Evolutionary conservation across 2,329 filamentous ascomycete species (phyloP).

Genomic region (Graphiopsis chlorocephala): DNA sequence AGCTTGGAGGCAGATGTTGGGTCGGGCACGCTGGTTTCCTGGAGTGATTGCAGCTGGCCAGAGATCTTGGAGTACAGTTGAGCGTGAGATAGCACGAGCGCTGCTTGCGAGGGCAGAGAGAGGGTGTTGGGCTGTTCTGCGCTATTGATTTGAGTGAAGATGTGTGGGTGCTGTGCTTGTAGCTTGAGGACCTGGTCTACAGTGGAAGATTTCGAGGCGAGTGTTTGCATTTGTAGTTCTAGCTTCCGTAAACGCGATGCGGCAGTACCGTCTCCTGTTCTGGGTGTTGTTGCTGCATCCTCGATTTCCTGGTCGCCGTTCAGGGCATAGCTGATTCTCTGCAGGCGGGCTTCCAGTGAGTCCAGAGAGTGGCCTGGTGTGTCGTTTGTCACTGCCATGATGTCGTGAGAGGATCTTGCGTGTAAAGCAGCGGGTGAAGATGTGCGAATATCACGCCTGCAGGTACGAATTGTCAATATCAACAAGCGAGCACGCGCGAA

Average conservation of each 20-base stretch:
- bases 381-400: background rate
- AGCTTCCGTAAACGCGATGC: slow-evolving; percentile 21
- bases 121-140: slow-evolving; percentile 25
- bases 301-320: slow-evolving; percentile 32
- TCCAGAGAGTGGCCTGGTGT: slow-evolving; percentile 37
- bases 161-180: slow-evolving; percentile 40
- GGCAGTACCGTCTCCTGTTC: background rate
- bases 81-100: slow-evolving; percentile 45
- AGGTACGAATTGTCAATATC: background rate
- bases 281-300: slow-evolving; percentile 2
- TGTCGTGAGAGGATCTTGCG: background rate
- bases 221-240: slow-evolving; percentile 33
- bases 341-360: slow-evolving; percentile 45
- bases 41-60: slow-evolving; percentile 44
- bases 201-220: slow-evolving; percentile 40
- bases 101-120: slow-evolving; percentile 26
- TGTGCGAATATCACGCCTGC: background rate
- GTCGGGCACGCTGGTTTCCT: slow-evolving; percentile 44
- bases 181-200: slow-evolving; percentile 42
- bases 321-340: slow-evolving; percentile 44
- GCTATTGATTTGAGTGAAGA: slow-evolving; percentile 31
- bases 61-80: slow-evolving; percentile 42
- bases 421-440: background rate
- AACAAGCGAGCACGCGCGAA: background rate
- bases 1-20: slow-evolving; percentile 51